Evolutionary conservation across 805 yeast genomes (phyloP).

Genomic region (Hanseniaspora vineae): DNA sequence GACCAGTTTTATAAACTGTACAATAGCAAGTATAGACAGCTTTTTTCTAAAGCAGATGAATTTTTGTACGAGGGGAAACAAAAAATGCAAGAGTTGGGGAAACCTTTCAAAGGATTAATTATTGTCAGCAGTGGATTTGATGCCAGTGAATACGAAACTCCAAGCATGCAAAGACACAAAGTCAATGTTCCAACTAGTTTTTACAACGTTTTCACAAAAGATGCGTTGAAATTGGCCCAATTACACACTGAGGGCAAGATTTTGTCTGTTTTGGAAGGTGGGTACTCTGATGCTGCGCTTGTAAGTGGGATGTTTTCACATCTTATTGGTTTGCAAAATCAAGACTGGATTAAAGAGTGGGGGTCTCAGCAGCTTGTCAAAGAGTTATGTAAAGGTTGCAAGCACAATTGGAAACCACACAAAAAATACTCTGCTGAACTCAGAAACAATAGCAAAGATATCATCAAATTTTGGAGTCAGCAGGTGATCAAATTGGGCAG

Average conservation of each 20-base stretch:
- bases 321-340: conserved; percentile 51
- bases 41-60: conserved; percentile 55
- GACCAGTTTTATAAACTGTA: conserved; percentile 57
- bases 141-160: conserved; percentile 71
- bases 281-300: conserved; percentile 73
- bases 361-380: conserved; percentile 47
- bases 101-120: conserved; percentile 42
- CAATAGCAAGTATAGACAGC: conserved; percentile 42
- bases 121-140: conserved; percentile 83
- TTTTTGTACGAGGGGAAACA: conserved; percentile 41
- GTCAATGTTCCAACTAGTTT: conserved; percentile 75
- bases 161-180: conserved; percentile 76
- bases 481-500: conserved; percentile 51
- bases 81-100: conserved; percentile 25
- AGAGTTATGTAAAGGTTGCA: conserved; percentile 58
- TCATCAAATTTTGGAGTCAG: conserved; percentile 48
- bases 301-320: conserved; percentile 72
- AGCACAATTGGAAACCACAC: conserved; percentile 48
- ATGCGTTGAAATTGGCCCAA: conserved; percentile 57
- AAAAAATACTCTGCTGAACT: conserved; percentile 17
- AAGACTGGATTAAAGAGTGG: conserved; percentile 52
- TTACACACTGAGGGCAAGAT: conserved; percentile 48
- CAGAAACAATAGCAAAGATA: conserved; percentile 33
- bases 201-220: conserved; percentile 58
- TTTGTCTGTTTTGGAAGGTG: conserved; percentile 69